Conservation (phyloP, 768 basidiomycete species). For the Phylloporus scabripes region DNA sequence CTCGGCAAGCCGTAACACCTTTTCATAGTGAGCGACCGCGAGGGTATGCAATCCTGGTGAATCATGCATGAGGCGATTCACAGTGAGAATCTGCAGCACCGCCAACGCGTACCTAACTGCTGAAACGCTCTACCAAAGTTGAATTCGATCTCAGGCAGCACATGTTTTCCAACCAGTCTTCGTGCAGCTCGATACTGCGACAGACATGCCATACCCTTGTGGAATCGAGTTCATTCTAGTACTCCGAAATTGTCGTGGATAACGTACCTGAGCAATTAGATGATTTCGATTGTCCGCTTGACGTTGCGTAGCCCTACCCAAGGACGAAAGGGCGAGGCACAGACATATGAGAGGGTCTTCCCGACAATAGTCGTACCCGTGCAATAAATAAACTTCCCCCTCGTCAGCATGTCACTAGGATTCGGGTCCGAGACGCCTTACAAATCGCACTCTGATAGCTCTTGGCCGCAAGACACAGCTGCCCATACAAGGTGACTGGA, state of each 20-base stretch:
- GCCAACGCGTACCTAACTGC: constrained; percentile 61
- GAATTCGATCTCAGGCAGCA: constrained; percentile 76
- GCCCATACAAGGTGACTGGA: constrained; percentile 71
- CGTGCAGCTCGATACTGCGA: constrained; percentile 72
- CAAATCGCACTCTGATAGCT: constrained; percentile 91
- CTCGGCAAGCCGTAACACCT: constrained; percentile 61
- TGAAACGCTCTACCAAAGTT: constrained; percentile 93
- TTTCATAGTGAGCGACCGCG: constrained; percentile 81
- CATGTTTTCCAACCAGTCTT: constrained; percentile 33
- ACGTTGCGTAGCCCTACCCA: constrained; percentile 88
- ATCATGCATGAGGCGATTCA: background rate
- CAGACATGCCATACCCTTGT: constrained; percentile 80
- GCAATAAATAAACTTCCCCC: constrained; percentile 73
- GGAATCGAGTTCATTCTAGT: background rate
- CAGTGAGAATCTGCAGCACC: background rate
- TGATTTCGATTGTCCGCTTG: constrained; percentile 94
- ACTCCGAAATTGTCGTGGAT: background rate
- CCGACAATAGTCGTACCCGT: constrained; percentile 80
- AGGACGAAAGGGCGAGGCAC: constrained; percentile 73
- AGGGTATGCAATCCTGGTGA: constrained; percentile 68
- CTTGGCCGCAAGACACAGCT: constrained; percentile 75
- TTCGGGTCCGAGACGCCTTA: constrained; percentile 37
- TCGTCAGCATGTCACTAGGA: background rate
- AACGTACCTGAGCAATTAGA: constrained; percentile 63
- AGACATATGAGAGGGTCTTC: constrained; percentile 85